Conservation (phyloP, 208 protist genomes). For the Leishmania mexicana region DNA sequence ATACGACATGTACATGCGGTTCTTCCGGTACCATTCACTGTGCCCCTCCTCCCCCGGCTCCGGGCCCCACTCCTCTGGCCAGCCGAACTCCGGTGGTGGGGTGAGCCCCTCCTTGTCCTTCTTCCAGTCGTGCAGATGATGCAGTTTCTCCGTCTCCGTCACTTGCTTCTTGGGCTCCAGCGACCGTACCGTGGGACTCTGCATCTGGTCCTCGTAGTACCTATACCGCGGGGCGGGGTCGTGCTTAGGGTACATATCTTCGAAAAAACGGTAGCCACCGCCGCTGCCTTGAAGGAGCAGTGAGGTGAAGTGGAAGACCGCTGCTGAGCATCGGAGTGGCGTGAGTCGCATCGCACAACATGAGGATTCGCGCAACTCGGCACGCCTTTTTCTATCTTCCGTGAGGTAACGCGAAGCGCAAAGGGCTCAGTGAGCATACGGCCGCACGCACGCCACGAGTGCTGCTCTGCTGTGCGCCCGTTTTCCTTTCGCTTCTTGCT, state of each 20-base stretch:
- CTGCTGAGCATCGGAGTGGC: background rate
- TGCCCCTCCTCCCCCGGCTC: conserved; percentile 88
- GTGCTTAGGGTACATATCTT: conserved; percentile 89
- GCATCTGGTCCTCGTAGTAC: conserved; percentile 79
- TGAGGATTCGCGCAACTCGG: background rate
- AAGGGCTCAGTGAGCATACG: background rate
- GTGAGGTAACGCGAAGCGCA: background rate
- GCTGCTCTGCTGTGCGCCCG: background rate
- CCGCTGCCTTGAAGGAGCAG: conserved; percentile 11
- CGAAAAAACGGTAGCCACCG: conserved; percentile 83
- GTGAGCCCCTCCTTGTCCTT: conserved; percentile 69
- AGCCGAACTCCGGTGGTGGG: conserved; percentile 81
- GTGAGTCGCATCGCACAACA: background rate
- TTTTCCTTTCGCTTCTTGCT: background rate
- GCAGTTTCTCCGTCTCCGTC: conserved; percentile 81
- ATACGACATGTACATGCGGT: conserved; percentile 92
- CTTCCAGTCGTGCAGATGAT: conserved; percentile 81
- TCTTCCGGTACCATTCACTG: conserved; percentile 89
- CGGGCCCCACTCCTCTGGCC: conserved; percentile 90
- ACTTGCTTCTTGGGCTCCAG: conserved; percentile 73
- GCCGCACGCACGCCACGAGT: background rate
- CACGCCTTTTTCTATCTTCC: background rate
- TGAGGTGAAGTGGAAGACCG: conserved; percentile 10
- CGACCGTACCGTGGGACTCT: conserved; percentile 44
- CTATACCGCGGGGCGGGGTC: conserved; percentile 72